Evolutionary conservation across 2,329 filamentous ascomycete species (phyloP).

Genomic region (Fusarium miscanthi): DNA sequence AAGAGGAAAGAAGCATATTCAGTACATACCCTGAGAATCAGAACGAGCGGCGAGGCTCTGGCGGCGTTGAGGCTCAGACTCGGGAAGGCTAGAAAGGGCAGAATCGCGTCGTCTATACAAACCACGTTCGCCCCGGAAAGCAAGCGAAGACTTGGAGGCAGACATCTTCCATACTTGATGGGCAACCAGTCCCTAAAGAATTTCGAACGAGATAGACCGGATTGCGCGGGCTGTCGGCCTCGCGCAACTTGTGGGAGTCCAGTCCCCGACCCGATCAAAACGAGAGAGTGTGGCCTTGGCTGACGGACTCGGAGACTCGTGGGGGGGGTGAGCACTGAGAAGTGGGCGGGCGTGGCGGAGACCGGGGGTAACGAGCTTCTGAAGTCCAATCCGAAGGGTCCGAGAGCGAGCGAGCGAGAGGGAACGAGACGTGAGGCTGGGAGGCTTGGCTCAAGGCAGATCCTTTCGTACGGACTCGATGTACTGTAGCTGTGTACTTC

Average conservation of each 20-base stretch:
- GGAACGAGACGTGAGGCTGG: slow-evolving; percentile 32
- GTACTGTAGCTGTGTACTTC: not conserved
- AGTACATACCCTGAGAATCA: slow-evolving; percentile 48
- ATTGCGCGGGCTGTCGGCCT: slow-evolving; percentile 43
- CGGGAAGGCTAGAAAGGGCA: slow-evolving; percentile 39
- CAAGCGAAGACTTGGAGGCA: slow-evolving; percentile 45
- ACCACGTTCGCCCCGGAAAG: slow-evolving; percentile 44
- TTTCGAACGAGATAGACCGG: slow-evolving; percentile 33
- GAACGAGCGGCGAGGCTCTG: slow-evolving; percentile 44
- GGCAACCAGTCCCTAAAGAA: slow-evolving; percentile 39
- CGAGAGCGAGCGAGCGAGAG: slow-evolving; percentile 24
- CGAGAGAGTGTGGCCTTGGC: slow-evolving; percentile 36
- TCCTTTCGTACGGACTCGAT: not conserved
- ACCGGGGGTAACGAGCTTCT: slow-evolving; percentile 24
- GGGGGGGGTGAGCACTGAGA: slow-evolving; percentile 32
- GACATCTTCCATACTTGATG: slow-evolving; percentile 54
- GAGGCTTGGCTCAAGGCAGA: slow-evolving; percentile 18
- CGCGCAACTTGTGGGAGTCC: slow-evolving; percentile 37
- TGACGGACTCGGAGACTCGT: slow-evolving; percentile 32
- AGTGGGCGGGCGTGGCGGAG: slow-evolving; percentile 34
- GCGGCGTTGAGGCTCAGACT: slow-evolving; percentile 38
- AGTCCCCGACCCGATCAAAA: slow-evolving; percentile 39
- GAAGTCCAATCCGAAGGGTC: slow-evolving; percentile 36
- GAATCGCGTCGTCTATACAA: slow-evolving; percentile 42
- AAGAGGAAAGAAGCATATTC: slow-evolving; percentile 4